Evolutionary conservation across 2,329 filamentous ascomycete genomes (phyloP).

Genomic region (Mycogone perniciosa): DNA sequence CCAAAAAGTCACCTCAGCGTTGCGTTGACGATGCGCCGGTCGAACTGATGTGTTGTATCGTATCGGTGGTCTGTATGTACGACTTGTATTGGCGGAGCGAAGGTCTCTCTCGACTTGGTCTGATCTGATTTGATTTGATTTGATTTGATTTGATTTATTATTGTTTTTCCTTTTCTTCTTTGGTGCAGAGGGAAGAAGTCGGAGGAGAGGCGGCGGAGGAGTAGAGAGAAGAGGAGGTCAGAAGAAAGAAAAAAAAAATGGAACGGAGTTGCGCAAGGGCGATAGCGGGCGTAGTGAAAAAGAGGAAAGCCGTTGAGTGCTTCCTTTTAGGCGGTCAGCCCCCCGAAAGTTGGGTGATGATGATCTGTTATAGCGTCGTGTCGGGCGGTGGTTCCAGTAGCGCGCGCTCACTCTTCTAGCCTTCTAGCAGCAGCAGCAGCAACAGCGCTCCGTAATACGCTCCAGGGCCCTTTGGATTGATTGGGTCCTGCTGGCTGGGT

Average conservation of each 20-base stretch:
- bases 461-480: background rate
- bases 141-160: too few species aligned
- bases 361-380: slow-evolving; percentile 14
- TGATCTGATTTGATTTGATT: too few species aligned
- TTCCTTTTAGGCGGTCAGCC: slow-evolving; percentile 13
- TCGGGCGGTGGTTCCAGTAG: slow-evolving; percentile 11
- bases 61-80: too few species aligned
- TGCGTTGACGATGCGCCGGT: too few species aligned
- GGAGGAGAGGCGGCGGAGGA: background rate
- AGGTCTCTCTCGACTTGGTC: too few species aligned
- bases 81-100: too few species aligned
- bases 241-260: slow-evolving; percentile 2
- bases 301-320: slow-evolving; percentile 6
- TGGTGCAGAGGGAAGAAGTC: too few species aligned
- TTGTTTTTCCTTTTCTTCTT: too few species aligned
- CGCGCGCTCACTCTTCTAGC: background rate
- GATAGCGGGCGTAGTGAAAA: background rate
- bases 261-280: slow-evolving; percentile 5
- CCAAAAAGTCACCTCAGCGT: too few species aligned
- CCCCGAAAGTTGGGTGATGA: slow-evolving; percentile 10
- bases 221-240: background rate
- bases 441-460: too few species aligned
- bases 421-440: background rate
- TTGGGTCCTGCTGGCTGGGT: too few species aligned
- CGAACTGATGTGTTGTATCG: too few species aligned